Evolutionary conservation across 331 rosid genomes (phyloP), one percentile per base, ranked within the genome.

Genomic region (Prunus yedoensis): DNA sequence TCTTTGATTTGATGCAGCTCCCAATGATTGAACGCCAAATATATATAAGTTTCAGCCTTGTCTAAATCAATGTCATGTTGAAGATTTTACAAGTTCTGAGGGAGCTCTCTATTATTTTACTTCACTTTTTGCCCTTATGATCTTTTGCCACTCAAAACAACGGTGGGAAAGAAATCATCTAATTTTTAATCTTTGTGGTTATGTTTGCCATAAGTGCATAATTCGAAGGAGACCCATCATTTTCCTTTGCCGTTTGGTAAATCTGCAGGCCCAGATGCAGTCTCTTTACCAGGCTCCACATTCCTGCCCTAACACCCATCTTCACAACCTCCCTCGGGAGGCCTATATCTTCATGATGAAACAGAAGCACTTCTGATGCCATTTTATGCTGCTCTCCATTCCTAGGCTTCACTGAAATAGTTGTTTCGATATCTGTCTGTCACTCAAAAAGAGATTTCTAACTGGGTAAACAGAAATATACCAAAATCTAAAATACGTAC

Each of bases 261-360:
- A 14, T 45, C 43, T 72, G 67, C 18, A 58, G 67, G 12, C 54
- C 66, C 8, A 4, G 1, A 23, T 72, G 66, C 17, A 72, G 25
- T 45, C 62, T 72, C 56, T 72, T 72, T 14, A 58, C 76, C 18
- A 58, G 5, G 57, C 4, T 47, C 76, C 76, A 72, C 76, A 72
- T 72, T 72, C 76, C 46, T 58, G 76, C 76, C 76, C 56, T 72
- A 16, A 72, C 67, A 1, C 56, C 76, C 27, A 72, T 41, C 21
- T 72, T 72, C 45, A 72, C 57, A 23, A 72, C 17, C 25, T 72
- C 67, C 30, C 41, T 43, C 45, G 76, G 76, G 4, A 72, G 67
- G 4, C 76, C 28, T 57, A 57, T 15, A 20, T 72, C 76, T 72
- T 72, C 67, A 11, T 25, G 45, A 38, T 72, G 76, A 58, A 72